A percentile compares a stretch with the other conserved stretches of the same genome.
phyloP scores from a whole-genome alignment of 495 filamentous ascomycete genomes.

The Hypoxylon perforatum region DNA sequence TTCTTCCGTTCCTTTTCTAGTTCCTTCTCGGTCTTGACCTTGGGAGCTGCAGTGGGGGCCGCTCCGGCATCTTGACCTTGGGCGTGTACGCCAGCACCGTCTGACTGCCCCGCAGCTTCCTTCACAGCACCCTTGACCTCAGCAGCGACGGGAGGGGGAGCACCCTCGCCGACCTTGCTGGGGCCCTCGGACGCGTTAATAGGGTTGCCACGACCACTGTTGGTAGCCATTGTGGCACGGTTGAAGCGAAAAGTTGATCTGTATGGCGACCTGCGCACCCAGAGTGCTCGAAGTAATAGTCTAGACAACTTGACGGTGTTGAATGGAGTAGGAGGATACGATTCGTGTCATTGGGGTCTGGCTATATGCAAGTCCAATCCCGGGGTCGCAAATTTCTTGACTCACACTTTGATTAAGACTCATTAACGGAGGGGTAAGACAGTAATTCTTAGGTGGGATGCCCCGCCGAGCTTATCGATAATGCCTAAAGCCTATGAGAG shows the following conservation, averaged over 20 bases:
- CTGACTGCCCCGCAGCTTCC: slow-evolving; percentile 53
- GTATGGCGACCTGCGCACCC: slow-evolving; percentile 51
- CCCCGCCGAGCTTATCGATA: slow-evolving; percentile 33
- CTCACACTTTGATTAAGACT: slow-evolving; percentile 21
- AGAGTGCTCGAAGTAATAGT: slow-evolving; percentile 48
- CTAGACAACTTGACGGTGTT: slow-evolving; percentile 54
- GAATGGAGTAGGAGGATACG: slow-evolving; percentile 4
- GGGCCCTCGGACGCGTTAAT: slow-evolving; percentile 66
- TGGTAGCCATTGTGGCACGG: slow-evolving; percentile 67
- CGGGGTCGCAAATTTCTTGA: slow-evolving; percentile 34
- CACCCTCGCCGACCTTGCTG: slow-evolving; percentile 49
- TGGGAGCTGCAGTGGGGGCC: slow-evolving; percentile 47
- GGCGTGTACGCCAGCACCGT: slow-evolving; percentile 52
- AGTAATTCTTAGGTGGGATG: not conserved
- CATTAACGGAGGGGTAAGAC: slow-evolving; percentile 30
- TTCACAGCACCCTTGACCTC: slow-evolving; percentile 60
- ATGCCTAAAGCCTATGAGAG: slow-evolving; percentile 1
- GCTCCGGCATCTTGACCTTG: slow-evolving; percentile 58
- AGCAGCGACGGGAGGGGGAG: slow-evolving; percentile 59
- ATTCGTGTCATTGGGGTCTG: slow-evolving; percentile 25
- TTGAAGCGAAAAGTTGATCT: slow-evolving; percentile 44
- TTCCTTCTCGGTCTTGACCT: slow-evolving; percentile 72
- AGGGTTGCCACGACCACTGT: slow-evolving; percentile 66
- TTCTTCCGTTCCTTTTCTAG: slow-evolving; percentile 62
- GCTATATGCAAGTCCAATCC: slow-evolving; percentile 13